Base-by-base conservation (phyloP, 2,329 filamentous ascomycete genomes). In the Colletotrichum sp. region DNA sequence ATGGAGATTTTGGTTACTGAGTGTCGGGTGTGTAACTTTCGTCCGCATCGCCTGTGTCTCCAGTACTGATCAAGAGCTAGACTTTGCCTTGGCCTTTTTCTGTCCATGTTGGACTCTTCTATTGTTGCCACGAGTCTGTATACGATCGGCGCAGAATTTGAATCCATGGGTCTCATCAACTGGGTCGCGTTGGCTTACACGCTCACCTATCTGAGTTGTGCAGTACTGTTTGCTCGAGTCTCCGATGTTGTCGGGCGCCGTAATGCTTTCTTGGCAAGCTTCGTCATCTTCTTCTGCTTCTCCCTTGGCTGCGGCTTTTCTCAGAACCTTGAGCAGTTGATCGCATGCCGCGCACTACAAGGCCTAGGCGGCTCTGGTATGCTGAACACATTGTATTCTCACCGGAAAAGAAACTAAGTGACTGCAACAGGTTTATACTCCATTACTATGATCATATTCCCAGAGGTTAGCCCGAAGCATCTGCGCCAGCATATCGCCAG, bases 41-140 rank as follows among this genome's bases (percentile, higher is more conserved):
- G 55, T 18, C 32, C 13, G 21, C 58, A 34, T 38, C 34, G 34
- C 21, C 32, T 15, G 24, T 28, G 18, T 24, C 18, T 21, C n/a
- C n/a, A 21, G 15, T 67, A 36, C 65, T 76, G 30, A 75, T 32
- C 12, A 12, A 3, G 26, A 21, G 6, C 26, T 48, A 91, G 89
- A 18, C 82, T 90, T 16, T 87, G 85, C 24, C 81, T 88, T 8
- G 90, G 90, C 5, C 85, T 92, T 1, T 90, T 92, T 69, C 85
- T 93, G 64, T 89, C 91, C 32, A 87, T 92, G 78, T 81, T 92
- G n/a, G 91, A 92, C 80, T 88, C 88, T 2, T 90, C 90, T 5
- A 92, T 93, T 48, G 88, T 93, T 2, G 90, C 91, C 2, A 92
- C 91, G 15, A 89, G 89, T 60, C 81, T 93, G 12, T 89, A 89